Conservation (phyloP, 768 basidiomycete genomes). For the Lactarius deliciosus region DNA sequence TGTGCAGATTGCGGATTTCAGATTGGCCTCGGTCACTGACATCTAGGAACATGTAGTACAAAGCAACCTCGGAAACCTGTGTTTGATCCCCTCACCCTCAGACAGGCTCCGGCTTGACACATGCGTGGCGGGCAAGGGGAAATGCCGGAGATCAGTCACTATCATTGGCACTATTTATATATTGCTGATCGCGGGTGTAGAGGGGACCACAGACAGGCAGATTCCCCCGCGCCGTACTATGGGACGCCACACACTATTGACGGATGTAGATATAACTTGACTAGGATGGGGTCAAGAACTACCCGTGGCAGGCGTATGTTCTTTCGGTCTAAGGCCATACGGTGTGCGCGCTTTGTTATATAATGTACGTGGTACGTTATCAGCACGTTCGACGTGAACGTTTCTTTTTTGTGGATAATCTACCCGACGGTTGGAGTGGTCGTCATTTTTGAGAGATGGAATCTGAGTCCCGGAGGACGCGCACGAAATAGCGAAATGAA, state of each 20-base stretch:
- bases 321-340: neutral
- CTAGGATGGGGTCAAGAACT: neutral
- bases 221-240: neutral
- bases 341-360: neutral
- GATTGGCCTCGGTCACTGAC: neutral
- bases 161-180: neutral
- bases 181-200: neutral
- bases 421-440: neutral
- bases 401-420: neutral
- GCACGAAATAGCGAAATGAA: neutral
- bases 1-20: neutral
- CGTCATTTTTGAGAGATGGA: neutral
- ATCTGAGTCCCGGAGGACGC: neutral
- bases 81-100: neutral
- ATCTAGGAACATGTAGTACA: too few relatives aligned
- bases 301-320: neutral
- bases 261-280: neutral
- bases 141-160: neutral
- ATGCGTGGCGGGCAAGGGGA: neutral
- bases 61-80: neutral
- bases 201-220: neutral
- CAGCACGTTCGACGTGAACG: neutral
- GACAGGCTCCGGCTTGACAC: neutral
- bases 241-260: neutral
- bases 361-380: neutral